phyloP scores from a whole-genome alignment of 2,329 filamentous ascomycete genomes.

The Ceratocystis variospora region DNA sequence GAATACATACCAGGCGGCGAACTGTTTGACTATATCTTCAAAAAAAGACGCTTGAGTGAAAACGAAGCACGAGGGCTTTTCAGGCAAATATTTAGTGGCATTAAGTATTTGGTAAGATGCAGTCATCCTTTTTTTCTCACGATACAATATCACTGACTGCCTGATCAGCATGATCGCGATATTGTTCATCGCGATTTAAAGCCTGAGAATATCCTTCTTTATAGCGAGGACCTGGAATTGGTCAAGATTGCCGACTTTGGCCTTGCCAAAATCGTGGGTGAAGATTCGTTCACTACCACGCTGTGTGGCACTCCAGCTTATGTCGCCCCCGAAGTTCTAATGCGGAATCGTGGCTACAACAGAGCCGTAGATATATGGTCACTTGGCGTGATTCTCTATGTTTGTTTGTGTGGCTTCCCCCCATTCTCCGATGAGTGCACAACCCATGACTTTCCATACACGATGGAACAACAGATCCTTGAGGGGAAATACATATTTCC shows the following conservation, averaged over 20 bases:
- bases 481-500: slow-evolving; percentile 84
- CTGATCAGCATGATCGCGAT: slow-evolving; percentile 72
- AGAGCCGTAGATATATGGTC: slow-evolving; percentile 95
- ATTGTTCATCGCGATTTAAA: slow-evolving; percentile 98
- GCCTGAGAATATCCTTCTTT: slow-evolving; percentile 85
- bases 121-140: not conserved
- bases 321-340: slow-evolving; percentile 88
- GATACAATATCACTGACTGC: no score
- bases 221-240: slow-evolving; percentile 56
- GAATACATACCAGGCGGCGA: slow-evolving; percentile 88
- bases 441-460: slow-evolving; percentile 66
- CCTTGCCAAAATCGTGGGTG: slow-evolving; percentile 93
- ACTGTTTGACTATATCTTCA: slow-evolving; percentile 87
- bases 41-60: slow-evolving; percentile 78
- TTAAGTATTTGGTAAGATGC: slow-evolving; percentile 76
- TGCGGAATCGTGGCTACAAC: slow-evolving; percentile 66
- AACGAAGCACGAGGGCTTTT: slow-evolving; percentile 76
- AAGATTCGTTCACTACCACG: slow-evolving; percentile 95
- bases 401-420: slow-evolving; percentile 90
- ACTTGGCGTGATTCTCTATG: slow-evolving; percentile 92
- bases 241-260: slow-evolving; percentile 95
- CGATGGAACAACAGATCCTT: slow-evolving; percentile 77
- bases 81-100: slow-evolving; percentile 76
- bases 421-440: slow-evolving; percentile 93
- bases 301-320: slow-evolving; percentile 95